Evolutionary conservation across 2,329 filamentous ascomycete species (phyloP), one percentile per base, ranked within the genome.

Genomic region (Fusarium robinianum): DNA sequence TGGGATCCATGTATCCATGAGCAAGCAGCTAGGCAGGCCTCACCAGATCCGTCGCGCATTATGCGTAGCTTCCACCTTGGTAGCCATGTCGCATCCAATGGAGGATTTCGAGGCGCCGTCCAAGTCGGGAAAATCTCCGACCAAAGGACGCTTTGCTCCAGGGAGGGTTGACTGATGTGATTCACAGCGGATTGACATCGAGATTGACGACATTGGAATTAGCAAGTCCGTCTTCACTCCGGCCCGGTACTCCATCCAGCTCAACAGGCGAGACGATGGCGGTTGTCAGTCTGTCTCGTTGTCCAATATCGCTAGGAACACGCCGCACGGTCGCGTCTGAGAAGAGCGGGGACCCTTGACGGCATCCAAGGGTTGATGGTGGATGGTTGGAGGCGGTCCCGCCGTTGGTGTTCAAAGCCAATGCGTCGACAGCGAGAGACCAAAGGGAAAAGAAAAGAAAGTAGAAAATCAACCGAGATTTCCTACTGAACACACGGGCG

Each of bases 181-280:
- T 47, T 45, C 42, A 48, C 35, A 29, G 34, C 18, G 26, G 11
- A 30, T 14, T 37, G 32, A 46, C 51, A 60, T 60, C 52, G 58
- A 53, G 57, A 61, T 57, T 57, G 53, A 33, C 57, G 49, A 57
- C 53, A 42, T 40, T 52, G 41, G 42, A 34, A 44, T 33, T 17
- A 39, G 30, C 21, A 48, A 49, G 44, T 39, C 51, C 36, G 47
- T 38, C 35, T 40, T 17, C 39, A 29, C 22, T 49, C 22, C n/a
- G 22, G 23, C 41, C 26, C 45, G 27, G 44, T 7, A 24, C 37
- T 37, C 10, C 41, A 18, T 46, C 46, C 46, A 38, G 45, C 37
- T 23, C 35, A 56, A 56, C 45, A 51, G 45, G 39, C 24, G 43
- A 38, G 57, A 47, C 32, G 44, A 45, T 34, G 26, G 37, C 37